Conservation (phyloP, 2,329 filamentous ascomycete species). For the Tolypocladium capitatum region DNA sequence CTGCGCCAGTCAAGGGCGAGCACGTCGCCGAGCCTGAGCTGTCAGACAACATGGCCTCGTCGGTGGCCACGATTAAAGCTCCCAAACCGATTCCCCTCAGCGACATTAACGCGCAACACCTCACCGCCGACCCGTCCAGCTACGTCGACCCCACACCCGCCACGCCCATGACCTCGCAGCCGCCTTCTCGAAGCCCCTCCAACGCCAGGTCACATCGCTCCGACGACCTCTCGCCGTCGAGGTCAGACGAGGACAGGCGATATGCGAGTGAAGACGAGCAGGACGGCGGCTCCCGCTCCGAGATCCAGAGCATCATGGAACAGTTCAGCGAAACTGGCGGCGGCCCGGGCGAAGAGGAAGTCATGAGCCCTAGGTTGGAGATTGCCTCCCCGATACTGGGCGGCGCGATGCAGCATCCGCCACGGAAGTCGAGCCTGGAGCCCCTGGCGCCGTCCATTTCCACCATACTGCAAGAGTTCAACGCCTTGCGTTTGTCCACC, state of each 20-base stretch:
- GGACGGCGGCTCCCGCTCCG: slow-evolving; percentile 59
- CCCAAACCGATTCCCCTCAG: slow-evolving; percentile 21
- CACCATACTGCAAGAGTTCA: slow-evolving; percentile 34
- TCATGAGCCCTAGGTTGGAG: slow-evolving; percentile 83
- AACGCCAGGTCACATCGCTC: slow-evolving; percentile 33
- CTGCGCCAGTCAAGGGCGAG: slow-evolving; percentile 11
- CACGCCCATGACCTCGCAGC: slow-evolving; percentile 40
- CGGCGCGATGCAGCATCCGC: slow-evolving; percentile 57
- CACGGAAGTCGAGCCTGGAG: slow-evolving; percentile 76
- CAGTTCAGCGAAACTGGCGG: slow-evolving; percentile 72
- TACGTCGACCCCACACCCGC: slow-evolving; percentile 47
- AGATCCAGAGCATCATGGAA: slow-evolving; percentile 96
- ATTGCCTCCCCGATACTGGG: slow-evolving; percentile 66
- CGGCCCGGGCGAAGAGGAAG: slow-evolving; percentile 62
- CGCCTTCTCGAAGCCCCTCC: slow-evolving; percentile 46
- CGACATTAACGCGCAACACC: slow-evolving; percentile 25
- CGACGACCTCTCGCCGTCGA: slow-evolving; percentile 36
- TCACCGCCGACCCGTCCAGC: slow-evolving; percentile 31
- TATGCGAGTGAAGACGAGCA: slow-evolving; percentile 48
- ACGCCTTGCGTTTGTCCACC: slow-evolving; percentile 26
- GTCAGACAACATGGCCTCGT: slow-evolving; percentile 28
- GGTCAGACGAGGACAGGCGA: slow-evolving; percentile 44
- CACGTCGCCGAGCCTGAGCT: slow-evolving; percentile 8
- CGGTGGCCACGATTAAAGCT: slow-evolving; percentile 36
- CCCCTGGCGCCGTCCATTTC: slow-evolving; percentile 42